Evolutionary conservation across 2,329 filamentous ascomycete genomes (phyloP), one percentile per base, ranked within the genome.

Genomic region (Hawksworthiomyces lignivorus): DNA sequence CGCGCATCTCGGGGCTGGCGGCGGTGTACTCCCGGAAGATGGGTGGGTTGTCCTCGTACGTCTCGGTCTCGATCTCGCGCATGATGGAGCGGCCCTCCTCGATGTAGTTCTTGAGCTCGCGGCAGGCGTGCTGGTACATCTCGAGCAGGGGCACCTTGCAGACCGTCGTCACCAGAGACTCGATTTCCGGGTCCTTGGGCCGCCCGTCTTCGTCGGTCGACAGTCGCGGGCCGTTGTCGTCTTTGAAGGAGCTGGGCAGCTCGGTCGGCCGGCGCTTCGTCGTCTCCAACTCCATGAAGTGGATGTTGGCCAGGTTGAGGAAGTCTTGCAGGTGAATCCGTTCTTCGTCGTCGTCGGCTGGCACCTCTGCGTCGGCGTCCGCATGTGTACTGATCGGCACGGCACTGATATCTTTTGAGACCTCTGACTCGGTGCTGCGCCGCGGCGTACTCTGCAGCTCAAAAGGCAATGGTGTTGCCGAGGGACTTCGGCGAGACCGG

Each of bases 221-320:
- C n/a, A 43, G 18, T 10, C 39, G 11, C n/a, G n/a, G n/a, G 22
- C 36, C 41, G 17, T 40, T 18, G 18, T 65, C 65, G 32, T 72
- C 65, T 38, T 64, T 67, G 17, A 68, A 56, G 11, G 61, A 54
- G 40, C 67, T 59, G 12, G 80, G 80, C 3, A 77, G 83, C 34
- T 83, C 80, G 0, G 90, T 97, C 53, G 94, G 84, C 42, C 92
- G 77, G 51, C 90, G 75, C 60, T 97, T 97, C 1, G 89, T 96
- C 0, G 90, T 95, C n/a, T 84, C 95, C 37, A 98, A 71, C 58
- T 98, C 92, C 85, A 98, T 96, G 65, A 98, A 98, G 41, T 89
- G 86, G 54, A 98, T 95, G 45, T 87, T 94, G 3, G 90, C 96
- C 79, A 95, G 81, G 48, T 94, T 87, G 33, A 98, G 67, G 63